Conservation (phyloP, 2,329 filamentous ascomycete genomes). For the Clonostachys chloroleuca region DNA sequence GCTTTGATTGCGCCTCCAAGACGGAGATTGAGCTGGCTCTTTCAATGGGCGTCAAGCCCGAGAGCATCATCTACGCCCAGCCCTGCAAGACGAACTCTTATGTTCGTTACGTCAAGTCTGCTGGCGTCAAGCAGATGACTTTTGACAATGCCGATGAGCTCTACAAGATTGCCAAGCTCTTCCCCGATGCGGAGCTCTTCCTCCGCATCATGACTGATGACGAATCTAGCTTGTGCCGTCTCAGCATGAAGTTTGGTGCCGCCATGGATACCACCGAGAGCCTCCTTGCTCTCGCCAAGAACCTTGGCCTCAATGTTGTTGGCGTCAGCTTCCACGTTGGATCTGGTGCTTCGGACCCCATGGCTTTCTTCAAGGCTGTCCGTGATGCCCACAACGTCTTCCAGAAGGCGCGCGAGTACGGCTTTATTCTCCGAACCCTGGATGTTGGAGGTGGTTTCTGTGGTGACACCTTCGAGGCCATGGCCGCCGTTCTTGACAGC, state of each 20-base stretch:
- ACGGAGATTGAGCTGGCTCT: slow-evolving; percentile 92
- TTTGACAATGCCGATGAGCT: slow-evolving; percentile 98
- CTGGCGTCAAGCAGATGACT: slow-evolving; percentile 95
- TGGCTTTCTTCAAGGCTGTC: slow-evolving; percentile 86
- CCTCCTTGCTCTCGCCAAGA: slow-evolving; percentile 74
- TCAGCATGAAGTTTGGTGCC: slow-evolving; percentile 97
- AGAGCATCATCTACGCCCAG: slow-evolving; percentile 97
- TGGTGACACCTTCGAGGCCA: slow-evolving; percentile 84
- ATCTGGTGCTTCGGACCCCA: slow-evolving; percentile 91
- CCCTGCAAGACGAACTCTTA: slow-evolving; percentile 99
- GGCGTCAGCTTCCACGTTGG: slow-evolving; percentile 98
- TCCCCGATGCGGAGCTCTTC: slow-evolving; percentile 83
- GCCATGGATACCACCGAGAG: slow-evolving; percentile 75
- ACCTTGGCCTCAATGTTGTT: slow-evolving; percentile 83
- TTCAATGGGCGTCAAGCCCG: slow-evolving; percentile 74
- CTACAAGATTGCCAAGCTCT: slow-evolving; percentile 94
- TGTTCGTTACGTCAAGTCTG: slow-evolving; percentile 79
- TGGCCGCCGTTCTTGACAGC: slow-evolving; percentile 74
- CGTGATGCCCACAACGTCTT: slow-evolving; percentile 86
- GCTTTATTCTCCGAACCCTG: slow-evolving; percentile 79
- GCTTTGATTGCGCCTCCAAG: slow-evolving; percentile 98
- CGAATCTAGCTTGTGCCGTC: slow-evolving; percentile 85
- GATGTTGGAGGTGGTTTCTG: slow-evolving; percentile 95
- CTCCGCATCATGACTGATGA: slow-evolving; percentile 96
- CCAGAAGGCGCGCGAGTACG: slow-evolving; percentile 72